A percentile compares a stretch with the other conserved stretches of the same genome.
phyloP scores from a whole-genome alignment of 2,329 filamentous ascomycete genomes.

The Volutella citrinella region DNA sequence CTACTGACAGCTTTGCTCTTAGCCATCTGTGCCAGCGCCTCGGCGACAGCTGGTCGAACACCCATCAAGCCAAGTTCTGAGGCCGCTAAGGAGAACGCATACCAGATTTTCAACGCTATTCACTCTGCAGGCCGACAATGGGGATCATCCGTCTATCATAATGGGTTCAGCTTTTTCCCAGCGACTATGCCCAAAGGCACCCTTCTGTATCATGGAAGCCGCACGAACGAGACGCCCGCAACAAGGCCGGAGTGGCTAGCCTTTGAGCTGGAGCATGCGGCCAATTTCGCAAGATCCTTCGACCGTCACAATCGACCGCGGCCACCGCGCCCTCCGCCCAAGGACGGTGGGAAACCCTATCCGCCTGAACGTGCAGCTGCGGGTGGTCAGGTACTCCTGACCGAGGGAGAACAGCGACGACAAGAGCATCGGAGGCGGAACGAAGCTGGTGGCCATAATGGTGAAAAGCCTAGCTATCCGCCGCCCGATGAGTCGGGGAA shows the following conservation, averaged over 20 bases:
- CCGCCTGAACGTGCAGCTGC: no score
- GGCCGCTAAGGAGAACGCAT: conserved; percentile 49
- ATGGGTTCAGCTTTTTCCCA: conserved; percentile 70
- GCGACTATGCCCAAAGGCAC: conserved; percentile 63
- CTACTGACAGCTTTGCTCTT: conserved; percentile 13
- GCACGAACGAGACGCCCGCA: conserved; percentile 40
- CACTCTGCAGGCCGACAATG: conserved; percentile 72
- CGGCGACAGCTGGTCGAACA: conserved; percentile 3
- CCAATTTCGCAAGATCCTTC: conserved; percentile 65
- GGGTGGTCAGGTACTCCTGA: no score
- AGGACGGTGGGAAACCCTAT: no score
- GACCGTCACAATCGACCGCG: no score
- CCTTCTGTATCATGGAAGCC: conserved; percentile 64
- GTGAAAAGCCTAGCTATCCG: no score
- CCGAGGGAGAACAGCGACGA: no score
- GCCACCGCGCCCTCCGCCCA: no score
- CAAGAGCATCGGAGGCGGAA: no score
- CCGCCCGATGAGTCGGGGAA: conserved; percentile 5
- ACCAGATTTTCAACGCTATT: conserved; percentile 69
- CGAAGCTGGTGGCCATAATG: no score
- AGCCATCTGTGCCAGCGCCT: conserved; percentile 2
- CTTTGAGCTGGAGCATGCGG: conserved; percentile 73
- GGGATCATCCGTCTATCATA: conserved; percentile 70
- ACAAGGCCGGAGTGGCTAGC: conserved; percentile 67
- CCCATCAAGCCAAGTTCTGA: conserved; percentile 35